phyloP scores from a whole-genome alignment of 2,329 filamentous ascomycete species.

The Diaporthe batatas region DNA sequence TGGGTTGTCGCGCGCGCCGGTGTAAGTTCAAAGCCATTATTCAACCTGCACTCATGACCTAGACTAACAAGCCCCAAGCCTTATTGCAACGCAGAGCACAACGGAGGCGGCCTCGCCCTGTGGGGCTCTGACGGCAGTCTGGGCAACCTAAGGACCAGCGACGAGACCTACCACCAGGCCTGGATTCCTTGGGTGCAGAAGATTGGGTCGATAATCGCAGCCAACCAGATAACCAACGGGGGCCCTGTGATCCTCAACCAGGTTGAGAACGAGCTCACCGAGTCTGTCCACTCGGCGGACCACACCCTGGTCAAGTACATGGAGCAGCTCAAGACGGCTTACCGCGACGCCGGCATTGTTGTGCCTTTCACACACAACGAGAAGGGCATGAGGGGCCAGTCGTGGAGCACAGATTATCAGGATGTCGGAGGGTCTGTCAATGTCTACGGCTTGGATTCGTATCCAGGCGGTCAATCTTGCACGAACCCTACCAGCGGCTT shows the following conservation, averaged over 20 bases:
- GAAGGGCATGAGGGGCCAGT: slow-evolving; percentile 61
- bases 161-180: slow-evolving; percentile 56
- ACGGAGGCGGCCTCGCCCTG: slow-evolving; percentile 58
- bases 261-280: slow-evolving; percentile 66
- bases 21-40: background rate
- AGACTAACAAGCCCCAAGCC: slow-evolving; percentile 15
- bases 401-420: slow-evolving; percentile 68
- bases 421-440: slow-evolving; percentile 68
- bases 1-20: slow-evolving; percentile 65
- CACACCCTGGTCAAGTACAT: slow-evolving; percentile 64
- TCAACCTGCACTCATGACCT: background rate
- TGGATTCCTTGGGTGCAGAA: slow-evolving; percentile 64
- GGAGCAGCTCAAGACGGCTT: slow-evolving; percentile 63
- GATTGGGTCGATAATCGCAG: slow-evolving; percentile 63
- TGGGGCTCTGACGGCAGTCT: slow-evolving; percentile 60
- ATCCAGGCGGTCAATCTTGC: slow-evolving; percentile 62
- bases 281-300: slow-evolving; percentile 57
- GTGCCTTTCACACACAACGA: slow-evolving; percentile 65
- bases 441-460: slow-evolving; percentile 62
- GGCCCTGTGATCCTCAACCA: slow-evolving; percentile 66
- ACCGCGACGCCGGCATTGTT: slow-evolving; percentile 59
- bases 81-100: slow-evolving; percentile 58
- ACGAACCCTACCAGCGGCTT: slow-evolving; percentile 63
- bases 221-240: slow-evolving; percentile 65
- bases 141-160: slow-evolving; percentile 56